Percentiles rank a stretch among this genome's conserved stretches.
These are phyloP conservation scores for Magnaporthiopsis incrustans DNA, from an alignment of 2,329 filamentous ascomycete genomes.

Conservation along the genomic window DNA sequence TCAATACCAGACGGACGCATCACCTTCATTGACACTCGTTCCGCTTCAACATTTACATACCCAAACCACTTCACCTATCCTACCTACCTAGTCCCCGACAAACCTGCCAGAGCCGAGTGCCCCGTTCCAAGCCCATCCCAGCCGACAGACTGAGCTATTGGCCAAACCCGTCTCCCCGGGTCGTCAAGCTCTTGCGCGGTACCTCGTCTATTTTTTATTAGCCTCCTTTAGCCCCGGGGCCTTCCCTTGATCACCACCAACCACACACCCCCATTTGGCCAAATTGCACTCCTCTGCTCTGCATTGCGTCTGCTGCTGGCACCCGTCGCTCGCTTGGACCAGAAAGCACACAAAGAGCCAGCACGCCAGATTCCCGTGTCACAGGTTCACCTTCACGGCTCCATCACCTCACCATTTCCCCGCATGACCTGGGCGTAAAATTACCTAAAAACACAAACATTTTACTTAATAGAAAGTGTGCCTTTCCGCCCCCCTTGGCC, in stretches of 20 bases:
- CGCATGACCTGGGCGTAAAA: conserved; percentile 25
- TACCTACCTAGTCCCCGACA: neutral
- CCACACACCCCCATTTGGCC: neutral
- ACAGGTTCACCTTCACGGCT: conserved; percentile 2
- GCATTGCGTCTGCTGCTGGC: neutral
- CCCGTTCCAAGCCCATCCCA: neutral
- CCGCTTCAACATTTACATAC: neutral
- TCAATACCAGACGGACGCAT: neutral
- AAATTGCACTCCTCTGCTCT: neutral
- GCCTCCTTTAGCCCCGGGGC: neutral
- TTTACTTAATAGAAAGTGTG: conserved; percentile 41
- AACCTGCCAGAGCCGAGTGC: neutral
- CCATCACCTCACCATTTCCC: conserved; percentile 23
- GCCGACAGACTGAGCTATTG: neutral
- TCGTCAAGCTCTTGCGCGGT: neutral
- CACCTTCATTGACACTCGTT: no score
- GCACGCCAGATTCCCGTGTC: conserved; percentile 6
- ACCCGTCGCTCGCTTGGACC: neutral
- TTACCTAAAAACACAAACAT: conserved; percentile 36
- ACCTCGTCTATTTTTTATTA: neutral
- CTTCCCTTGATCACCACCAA: neutral
- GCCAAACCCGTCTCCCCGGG: neutral
- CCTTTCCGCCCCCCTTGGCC: conserved; percentile 2
- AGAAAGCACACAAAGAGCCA: neutral
- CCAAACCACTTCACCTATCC: neutral